phyloP scores from a whole-genome alignment of 352 stramenopile species.

The Thalassiosira oceanica region DNA sequence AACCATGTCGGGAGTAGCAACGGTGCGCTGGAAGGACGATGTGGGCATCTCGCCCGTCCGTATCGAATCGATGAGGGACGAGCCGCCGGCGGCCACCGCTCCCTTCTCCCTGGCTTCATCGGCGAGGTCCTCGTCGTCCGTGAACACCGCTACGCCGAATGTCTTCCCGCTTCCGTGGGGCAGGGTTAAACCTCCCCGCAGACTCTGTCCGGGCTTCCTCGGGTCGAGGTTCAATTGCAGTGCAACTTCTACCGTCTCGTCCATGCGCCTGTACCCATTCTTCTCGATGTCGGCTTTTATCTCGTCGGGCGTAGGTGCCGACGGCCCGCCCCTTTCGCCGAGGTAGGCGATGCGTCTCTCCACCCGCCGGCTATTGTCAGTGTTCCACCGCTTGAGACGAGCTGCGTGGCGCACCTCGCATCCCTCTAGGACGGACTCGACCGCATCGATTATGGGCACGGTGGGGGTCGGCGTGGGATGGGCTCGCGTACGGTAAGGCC shows the following conservation, averaged over 20 bases:
- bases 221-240: slow-evolving; percentile 76
- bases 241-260: slow-evolving; percentile 70
- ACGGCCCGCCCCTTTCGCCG: background rate
- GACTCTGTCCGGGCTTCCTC: slow-evolving; percentile 61
- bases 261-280: slow-evolving; percentile 46
- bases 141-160: slow-evolving; percentile 66
- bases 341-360: slow-evolving; percentile 21
- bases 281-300: slow-evolving; percentile 5
- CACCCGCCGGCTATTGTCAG: slow-evolving; percentile 22
- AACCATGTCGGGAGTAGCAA: slow-evolving; percentile 81
- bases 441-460: slow-evolving; percentile 5
- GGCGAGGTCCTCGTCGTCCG: slow-evolving; percentile 31
- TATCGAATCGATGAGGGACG: slow-evolving; percentile 60
- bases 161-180: slow-evolving; percentile 72
- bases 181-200: slow-evolving; percentile 58
- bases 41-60: slow-evolving; percentile 39
- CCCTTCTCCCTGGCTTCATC: slow-evolving; percentile 45
- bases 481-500: slow-evolving; percentile 48
- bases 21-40: slow-evolving; percentile 50
- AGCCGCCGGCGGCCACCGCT: slow-evolving; percentile 46
- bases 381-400: slow-evolving; percentile 20
- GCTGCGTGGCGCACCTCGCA: slow-evolving; percentile 11
- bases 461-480: slow-evolving; percentile 44
- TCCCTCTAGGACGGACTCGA: slow-evolving; percentile 12
- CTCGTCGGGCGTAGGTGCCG: slow-evolving; percentile 1